A percentile compares a stretch with the other conserved stretches of the same genome.
phyloP scores from a whole-genome alignment of 208 protist genomes.

The Baffinella frigidus region DNA sequence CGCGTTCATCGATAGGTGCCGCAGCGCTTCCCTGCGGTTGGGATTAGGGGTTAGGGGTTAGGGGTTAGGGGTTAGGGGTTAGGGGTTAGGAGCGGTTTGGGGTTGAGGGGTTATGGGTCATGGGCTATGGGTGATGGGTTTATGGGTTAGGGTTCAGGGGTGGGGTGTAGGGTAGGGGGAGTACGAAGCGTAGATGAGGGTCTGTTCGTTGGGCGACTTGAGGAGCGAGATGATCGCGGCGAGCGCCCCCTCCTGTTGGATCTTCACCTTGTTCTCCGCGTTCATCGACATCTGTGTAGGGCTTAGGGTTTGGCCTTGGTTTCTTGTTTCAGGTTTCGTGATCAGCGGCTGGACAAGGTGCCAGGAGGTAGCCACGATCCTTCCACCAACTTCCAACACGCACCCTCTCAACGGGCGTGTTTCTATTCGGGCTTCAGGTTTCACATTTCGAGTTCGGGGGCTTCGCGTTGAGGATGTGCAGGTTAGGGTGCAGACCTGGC shows the following conservation, averaged over 20 bases:
- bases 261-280: constrained; percentile 46
- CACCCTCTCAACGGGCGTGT: not conserved
- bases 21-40: too few relatives aligned
- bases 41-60: too few relatives aligned
- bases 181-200: constrained; percentile 24
- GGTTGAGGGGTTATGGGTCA: too few relatives aligned
- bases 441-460: too few relatives aligned
- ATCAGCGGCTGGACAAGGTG: not conserved
- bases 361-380: not conserved
- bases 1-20: constrained; percentile 61
- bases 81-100: too few relatives aligned
- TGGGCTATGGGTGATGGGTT: too few relatives aligned
- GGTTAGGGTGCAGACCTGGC: not conserved
- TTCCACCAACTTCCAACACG: not conserved
- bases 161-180: too few relatives aligned
- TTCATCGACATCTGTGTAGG: constrained; percentile 53
- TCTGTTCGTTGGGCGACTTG: constrained; percentile 60
- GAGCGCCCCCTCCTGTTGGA: constrained; percentile 51
- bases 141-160: too few relatives aligned
- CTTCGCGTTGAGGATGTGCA: too few relatives aligned
- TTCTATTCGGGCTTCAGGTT: too few relatives aligned
- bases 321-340: too few relatives aligned
- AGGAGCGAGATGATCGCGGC: constrained; percentile 33
- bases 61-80: too few relatives aligned
- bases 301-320: not conserved